Base-by-base conservation (phyloP, 73 alveolate species). In the Uronychia setigera region DNA sequence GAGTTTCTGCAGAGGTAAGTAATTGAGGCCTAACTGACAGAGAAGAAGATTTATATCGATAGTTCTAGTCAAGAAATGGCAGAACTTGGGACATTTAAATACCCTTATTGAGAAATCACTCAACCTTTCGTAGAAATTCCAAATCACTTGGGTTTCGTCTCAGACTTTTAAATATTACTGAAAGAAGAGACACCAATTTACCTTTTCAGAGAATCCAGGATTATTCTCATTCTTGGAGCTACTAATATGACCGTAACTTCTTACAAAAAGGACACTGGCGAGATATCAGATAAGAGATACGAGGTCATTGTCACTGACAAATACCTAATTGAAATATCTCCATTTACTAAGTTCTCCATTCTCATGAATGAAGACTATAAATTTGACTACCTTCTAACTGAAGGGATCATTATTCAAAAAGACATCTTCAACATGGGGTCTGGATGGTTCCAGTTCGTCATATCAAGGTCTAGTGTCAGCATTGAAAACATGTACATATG, bases 51-150 rank as follows among this genome's bases (percentile, higher is more conserved):
- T 13, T 60, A 81, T 31, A 75, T 81, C 31, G 81, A 81, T 60
- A 46, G 67, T 46, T 33, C 88, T n/a, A 29, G 34, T 11, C 31
- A 77, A 13, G 25, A 35, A 59, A 14, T 35, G 34, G 31, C 81
- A 11, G 88, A 81, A 35, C 27, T 60, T n/a, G 88, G 88, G 26
- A n/a, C 88, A 32, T 30, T 29, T 46, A 81, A 31, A 1, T 59
- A 81, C 35, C 88, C 88, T 0, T 81, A 81, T 28, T 59, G 60
- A 33, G 32, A 77, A 5, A 81, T 81, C 13, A 74, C 57, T 25
- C 81, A 58, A 29, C 80, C 88, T 1, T 81, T 81, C 76, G 31
- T 81, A n/a, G 88, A 81, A 67, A 60, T 81, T 9, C 32, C 59
- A 31, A 81, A 81, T 60, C 31, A 46, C 19, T 19, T 46, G 67